Evolutionary conservation across 139 green algal genomes (phyloP), one percentile per base, ranked within the genome.

Genomic region (Gonium pectorale): DNA sequence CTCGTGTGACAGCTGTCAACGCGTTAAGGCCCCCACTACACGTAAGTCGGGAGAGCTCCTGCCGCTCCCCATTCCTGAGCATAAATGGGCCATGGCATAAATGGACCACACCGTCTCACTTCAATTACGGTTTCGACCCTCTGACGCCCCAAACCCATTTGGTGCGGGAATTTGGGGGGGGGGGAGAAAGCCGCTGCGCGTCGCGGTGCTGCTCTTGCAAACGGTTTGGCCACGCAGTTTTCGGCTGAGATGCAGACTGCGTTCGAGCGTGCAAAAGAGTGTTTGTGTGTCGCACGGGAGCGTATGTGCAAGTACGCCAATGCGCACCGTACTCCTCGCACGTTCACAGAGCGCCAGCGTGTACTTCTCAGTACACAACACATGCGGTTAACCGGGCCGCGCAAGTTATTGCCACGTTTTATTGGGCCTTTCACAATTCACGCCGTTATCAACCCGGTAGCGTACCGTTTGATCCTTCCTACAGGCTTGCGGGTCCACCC

Each of bases 51-150:
- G n/a, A n/a, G n/a, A n/a, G n/a, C n/a, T n/a, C n/a, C n/a, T n/a
- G n/a, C n/a, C n/a, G n/a, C n/a, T n/a, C n/a, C n/a, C n/a, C n/a
- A n/a, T n/a, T n/a, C n/a, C n/a, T n/a, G n/a, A n/a, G n/a, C n/a
- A n/a, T n/a, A n/a, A n/a, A n/a, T n/a, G n/a, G n/a, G n/a, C n/a
- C n/a, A n/a, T n/a, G n/a, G n/a, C n/a, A n/a, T n/a, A n/a, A n/a
- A n/a, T n/a, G n/a, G 15, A 40, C 40, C 24, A 37, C 67, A 5
- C 67, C 67, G 0, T 74, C 56, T 29, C 67, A 1, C 5, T 56
- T 74, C 7, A 54, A 29, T 21, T 74, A 74, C 41, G 67, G 67
- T 33, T 72, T n/a, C 27, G 66, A 72, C 15, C 66, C 66, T 13
- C 37, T 72, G 0, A 72, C 66, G n/a, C 67, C 67, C 1, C 19